Conservation (phyloP, 805 yeast species). For the Lachancea nothofagi region DNA sequence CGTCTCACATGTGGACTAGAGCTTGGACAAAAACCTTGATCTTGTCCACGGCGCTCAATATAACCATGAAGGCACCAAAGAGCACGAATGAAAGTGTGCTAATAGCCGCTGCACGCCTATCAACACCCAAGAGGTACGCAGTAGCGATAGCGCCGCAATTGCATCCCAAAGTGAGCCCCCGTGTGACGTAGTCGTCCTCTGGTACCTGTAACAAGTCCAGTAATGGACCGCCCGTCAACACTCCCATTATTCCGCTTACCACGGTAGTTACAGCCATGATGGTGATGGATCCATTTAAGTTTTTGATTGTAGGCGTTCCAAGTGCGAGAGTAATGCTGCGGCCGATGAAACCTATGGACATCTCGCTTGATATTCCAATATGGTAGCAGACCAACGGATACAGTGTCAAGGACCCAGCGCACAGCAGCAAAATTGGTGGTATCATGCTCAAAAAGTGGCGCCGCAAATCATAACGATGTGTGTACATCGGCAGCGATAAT, state of each 20-base stretch:
- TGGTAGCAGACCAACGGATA: conserved; percentile 67
- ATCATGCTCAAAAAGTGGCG: conserved; percentile 53
- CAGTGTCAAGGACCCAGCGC: conserved; percentile 54
- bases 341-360: conserved; percentile 72
- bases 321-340: conserved; percentile 74
- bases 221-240: conserved; percentile 51
- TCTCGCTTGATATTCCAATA: conserved; percentile 53
- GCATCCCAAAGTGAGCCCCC: conserved; percentile 72
- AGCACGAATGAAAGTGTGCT: conserved; percentile 64
- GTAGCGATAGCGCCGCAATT: conserved; percentile 83
- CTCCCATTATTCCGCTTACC: conserved; percentile 71
- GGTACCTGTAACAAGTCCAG: conserved; percentile 45
- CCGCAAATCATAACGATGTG: conserved; percentile 58
- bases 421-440: conserved; percentile 53
- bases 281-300: conserved; percentile 62
- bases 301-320: conserved; percentile 67
- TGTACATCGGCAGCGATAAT: conserved; percentile 70
- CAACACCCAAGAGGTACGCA: conserved; percentile 61
- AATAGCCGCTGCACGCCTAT: conserved; percentile 78
- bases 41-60: conserved; percentile 56
- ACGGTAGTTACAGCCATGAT: conserved; percentile 77
- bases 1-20: conserved; percentile 39
- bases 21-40: conserved; percentile 42
- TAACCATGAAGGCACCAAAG: conserved; percentile 69
- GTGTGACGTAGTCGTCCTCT: conserved; percentile 60